phyloP scores from a whole-genome alignment of 306 rosid species.

The Rosa rugosa region DNA sequence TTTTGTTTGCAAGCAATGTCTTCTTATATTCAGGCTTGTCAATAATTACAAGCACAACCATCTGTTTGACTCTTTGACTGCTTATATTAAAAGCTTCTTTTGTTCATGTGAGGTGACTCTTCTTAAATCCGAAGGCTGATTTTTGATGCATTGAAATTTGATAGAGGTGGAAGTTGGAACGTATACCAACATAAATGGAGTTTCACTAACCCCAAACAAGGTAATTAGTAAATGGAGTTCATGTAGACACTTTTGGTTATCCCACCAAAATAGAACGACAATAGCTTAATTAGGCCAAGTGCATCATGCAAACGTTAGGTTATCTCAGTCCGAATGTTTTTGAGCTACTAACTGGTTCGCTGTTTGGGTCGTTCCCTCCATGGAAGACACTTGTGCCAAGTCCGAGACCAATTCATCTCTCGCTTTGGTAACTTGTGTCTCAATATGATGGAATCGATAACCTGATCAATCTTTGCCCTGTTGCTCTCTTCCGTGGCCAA shows the following conservation, averaged over 20 bases:
- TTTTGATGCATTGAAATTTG: neutral
- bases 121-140: too few relatives aligned
- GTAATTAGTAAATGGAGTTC: too few relatives aligned
- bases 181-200: too few relatives aligned
- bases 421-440: neutral
- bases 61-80: too few relatives aligned
- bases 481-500: neutral
- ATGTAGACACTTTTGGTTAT: too few relatives aligned
- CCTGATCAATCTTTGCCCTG: neutral
- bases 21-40: too few relatives aligned
- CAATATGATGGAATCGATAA: neutral
- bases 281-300: constrained; percentile 1
- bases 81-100: too few relatives aligned
- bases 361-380: neutral
- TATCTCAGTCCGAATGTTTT: neutral
- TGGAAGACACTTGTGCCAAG: neutral
- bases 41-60: too few relatives aligned
- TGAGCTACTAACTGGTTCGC: neutral
- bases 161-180: neutral
- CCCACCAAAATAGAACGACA: too few relatives aligned
- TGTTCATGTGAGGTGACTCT: too few relatives aligned
- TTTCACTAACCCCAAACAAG: too few relatives aligned
- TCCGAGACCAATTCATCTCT: neutral
- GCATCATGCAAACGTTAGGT: constrained; percentile 19
- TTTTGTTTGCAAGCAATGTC: too few relatives aligned